Evolutionary conservation across 805 yeast genomes (phyloP).

Genomic region (Ogataea populi-albae): DNA sequence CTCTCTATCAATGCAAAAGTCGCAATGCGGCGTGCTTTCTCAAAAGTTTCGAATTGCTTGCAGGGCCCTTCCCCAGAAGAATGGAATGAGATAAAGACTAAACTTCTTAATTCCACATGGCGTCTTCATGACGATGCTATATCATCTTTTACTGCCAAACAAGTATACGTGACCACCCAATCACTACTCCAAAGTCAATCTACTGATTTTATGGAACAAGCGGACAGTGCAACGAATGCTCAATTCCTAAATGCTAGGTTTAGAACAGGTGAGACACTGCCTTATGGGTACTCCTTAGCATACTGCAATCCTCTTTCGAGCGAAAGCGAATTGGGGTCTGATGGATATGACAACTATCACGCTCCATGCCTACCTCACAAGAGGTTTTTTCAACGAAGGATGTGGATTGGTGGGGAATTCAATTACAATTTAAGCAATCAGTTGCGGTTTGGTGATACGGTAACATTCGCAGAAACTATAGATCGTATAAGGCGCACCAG

Average conservation of each 20-base stretch:
- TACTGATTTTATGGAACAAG: slow-evolving; percentile 16
- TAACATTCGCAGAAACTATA: slow-evolving; percentile 55
- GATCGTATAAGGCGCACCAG: slow-evolving; percentile 34
- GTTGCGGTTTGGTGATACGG: slow-evolving; percentile 35
- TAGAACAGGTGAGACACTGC: slow-evolving; percentile 24
- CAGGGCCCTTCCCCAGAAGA: slow-evolving; percentile 6
- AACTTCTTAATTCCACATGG: slow-evolving; percentile 23
- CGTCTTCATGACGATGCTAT: slow-evolving; percentile 25
- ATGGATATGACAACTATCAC: slow-evolving; percentile 81
- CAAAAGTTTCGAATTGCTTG: too few relatives aligned
- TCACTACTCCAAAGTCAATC: slow-evolving; percentile 17
- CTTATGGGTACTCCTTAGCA: slow-evolving; percentile 62
- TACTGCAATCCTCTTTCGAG: slow-evolving; percentile 59
- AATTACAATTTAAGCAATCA: slow-evolving; percentile 34
- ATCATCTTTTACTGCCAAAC: slow-evolving; percentile 27
- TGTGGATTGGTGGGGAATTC: slow-evolving; percentile 79
- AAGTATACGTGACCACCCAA: slow-evolving; percentile 28
- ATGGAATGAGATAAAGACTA: slow-evolving; percentile 11
- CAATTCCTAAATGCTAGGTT: slow-evolving; percentile 14
- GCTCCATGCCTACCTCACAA: slow-evolving; percentile 45
- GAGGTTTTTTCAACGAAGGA: slow-evolving; percentile 50
- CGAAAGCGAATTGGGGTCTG: slow-evolving; percentile 50
- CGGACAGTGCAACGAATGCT: neutral
- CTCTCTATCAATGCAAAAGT: too few relatives aligned
- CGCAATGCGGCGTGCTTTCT: too few relatives aligned